A percentile compares a stretch with the other conserved stretches of the same genome.
phyloP scores from a whole-genome alignment of 2,329 filamentous ascomycete genomes.

The Paecilomyces formosus region DNA sequence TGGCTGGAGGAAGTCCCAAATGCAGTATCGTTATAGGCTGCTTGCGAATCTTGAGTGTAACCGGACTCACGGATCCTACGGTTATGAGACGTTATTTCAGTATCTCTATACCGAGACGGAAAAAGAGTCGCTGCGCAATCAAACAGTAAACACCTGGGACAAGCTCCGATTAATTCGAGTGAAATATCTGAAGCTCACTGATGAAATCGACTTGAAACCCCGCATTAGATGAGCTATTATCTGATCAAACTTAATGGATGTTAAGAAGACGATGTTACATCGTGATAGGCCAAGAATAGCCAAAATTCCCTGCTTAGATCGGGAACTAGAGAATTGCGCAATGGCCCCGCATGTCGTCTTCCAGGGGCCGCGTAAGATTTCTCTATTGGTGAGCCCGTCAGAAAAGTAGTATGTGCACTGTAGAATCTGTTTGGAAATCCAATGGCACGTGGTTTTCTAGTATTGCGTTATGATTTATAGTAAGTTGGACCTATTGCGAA shows the following conservation, averaged over 20 bases:
- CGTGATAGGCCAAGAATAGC: slow-evolving; percentile 5
- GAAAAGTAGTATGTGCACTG: neutral
- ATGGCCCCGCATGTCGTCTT: neutral
- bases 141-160: neutral
- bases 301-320: neutral
- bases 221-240: neutral
- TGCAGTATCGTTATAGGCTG: no score
- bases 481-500: no score
- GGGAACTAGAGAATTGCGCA: neutral
- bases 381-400: neutral
- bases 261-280: neutral
- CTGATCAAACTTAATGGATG: neutral
- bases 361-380: neutral
- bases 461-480: no score
- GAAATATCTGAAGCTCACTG: neutral
- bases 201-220: neutral
- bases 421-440: neutral
- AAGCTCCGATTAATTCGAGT: neutral
- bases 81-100: no score
- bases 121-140: neutral
- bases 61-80: no score
- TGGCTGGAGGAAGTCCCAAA: neutral
- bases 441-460: neutral
- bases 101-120: neutral
- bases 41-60: no score